Evolutionary conservation across 2,329 filamentous ascomycete genomes (phyloP), one percentile per base, ranked within the genome.

Genomic region (Fusarium subglutinans): DNA sequence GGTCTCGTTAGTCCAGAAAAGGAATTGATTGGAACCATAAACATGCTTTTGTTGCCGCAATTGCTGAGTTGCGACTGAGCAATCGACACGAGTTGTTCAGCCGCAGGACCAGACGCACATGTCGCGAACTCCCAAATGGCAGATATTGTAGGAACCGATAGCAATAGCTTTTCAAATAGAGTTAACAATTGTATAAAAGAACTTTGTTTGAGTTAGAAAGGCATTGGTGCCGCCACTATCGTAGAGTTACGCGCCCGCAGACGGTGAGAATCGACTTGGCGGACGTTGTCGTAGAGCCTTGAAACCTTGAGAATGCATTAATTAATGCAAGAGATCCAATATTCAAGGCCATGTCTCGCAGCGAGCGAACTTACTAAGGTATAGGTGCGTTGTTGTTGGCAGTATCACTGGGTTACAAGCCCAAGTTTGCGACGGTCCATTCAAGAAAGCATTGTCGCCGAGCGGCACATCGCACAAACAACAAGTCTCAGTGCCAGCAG

Each of bases 101-200:
- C 18, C 22, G 3, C 15, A 17, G n/a, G 13, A 43, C 11, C 5
- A 30, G 20, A 24, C 11, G 53, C 44, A 17, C 8, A 11, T 56
- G 7, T 43, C 2, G 38, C 53, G 20, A n/a, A 41, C 3, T 8
- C 38, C n/a, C 15, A 51, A 33, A 51, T 18, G 15, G 11, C 26
- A 33, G 14, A 51, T 6, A 13, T 4, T 7, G 20, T 13, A 22
- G 9, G 18, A 20, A 10, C 18, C 7, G 18, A 28, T 28, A 28
- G 8, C 4, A 4, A 5, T 2, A 10, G 4, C 5, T 28, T 28
- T 10, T 4, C 0, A 28, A 47, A 0, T 7, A 22, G 14, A 18
- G 22, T 24, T 15, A 2, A 33, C 5, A 13, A 15, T 47, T 28
- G 6, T 0, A 5, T 7, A 22, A 5, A 24, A 6, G 1, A 30